Evolutionary conservation across 352 stramenopile species (phyloP), one percentile per base, ranked within the genome.

Genomic region (Blastocystis sp.): DNA sequence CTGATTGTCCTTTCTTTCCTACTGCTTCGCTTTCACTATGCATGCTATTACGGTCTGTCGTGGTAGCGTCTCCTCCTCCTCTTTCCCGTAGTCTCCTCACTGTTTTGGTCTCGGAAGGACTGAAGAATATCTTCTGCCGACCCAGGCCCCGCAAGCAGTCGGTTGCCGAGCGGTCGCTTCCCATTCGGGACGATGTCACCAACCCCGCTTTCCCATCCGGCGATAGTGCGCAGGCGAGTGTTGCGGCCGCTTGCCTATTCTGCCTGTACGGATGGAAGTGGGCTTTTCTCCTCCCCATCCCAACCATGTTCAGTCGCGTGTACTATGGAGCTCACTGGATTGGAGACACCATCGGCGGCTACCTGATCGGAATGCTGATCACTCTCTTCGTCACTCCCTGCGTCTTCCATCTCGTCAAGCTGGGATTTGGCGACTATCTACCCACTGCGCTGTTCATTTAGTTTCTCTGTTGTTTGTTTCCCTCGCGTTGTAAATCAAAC

Each of bases 251-350:
- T 19, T 43, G 48, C n/a, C n/a, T 81, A 7, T 81, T 66, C 21
- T 34, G 43, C 11, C 45, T 81, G 21, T 81, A 34, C 45, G 28
- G 48, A 19, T 21, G 14, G 2, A 81, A 81, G 45, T 23, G 71
- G 59, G 10, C 43, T 4, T 41, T 81, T n/a, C 43, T 81, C 9
- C 71, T 81, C 38, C 71, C 71, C 40, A 23, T 81, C 66, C 71
- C 71, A 52, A 81, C 71, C 17, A 81, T 81, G 71, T 81, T 81
- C 66, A 53, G 71, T 48, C 10, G 71, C 38, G 71, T 81, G 11
- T 81, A 81, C n/a, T 81, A 81, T 65, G 71, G 71, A 64, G 71
- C 71, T 40, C 71, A 81, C n/a, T 81, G 71, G 71, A 81, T 81
- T 81, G 71, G 71, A 4, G 71, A 81, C 28, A 81, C 71, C 41